Conservation (phyloP, 345 rosid species). For the Lagerstroemia speciosa region DNA sequence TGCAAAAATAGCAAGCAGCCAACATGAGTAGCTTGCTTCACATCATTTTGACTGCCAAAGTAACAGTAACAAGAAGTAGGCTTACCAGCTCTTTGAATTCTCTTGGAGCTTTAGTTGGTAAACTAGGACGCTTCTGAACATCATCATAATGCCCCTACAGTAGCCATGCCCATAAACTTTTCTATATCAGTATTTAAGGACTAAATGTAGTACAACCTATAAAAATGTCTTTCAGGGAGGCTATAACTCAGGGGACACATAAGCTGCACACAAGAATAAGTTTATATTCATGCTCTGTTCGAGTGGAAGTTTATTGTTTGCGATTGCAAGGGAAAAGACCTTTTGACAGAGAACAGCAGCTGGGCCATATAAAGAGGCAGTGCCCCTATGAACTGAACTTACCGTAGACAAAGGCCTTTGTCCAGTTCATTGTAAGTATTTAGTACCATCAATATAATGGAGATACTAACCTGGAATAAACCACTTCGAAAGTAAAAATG, state of each 20-base stretch:
- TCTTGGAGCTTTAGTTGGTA: conserved; percentile 57
- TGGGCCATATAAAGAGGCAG: neutral
- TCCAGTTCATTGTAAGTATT: neutral
- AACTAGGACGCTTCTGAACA: conserved; percentile 37
- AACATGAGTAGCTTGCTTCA: conserved; percentile 1
- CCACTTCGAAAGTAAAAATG: neutral
- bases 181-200: neutral
- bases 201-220: neutral
- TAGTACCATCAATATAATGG: neutral
- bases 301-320: neutral
- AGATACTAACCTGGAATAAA: neutral
- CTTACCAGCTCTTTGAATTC: conserved; percentile 67
- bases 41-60: neutral
- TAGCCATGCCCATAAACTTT: conserved; percentile 10
- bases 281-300: neutral
- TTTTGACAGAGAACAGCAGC: too few species aligned
- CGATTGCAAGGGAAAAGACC: neutral
- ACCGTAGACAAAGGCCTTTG: neutral
- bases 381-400: neutral
- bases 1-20: conserved; percentile 23
- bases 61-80: neutral
- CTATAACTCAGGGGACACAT: neutral
- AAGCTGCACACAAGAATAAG: neutral
- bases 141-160: conserved; percentile 67
- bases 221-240: neutral